These are phyloP conservation scores for Penicillium desertorum DNA, from an alignment of 495 filamentous ascomycete genomes.

Conservation along the genomic window DNA sequence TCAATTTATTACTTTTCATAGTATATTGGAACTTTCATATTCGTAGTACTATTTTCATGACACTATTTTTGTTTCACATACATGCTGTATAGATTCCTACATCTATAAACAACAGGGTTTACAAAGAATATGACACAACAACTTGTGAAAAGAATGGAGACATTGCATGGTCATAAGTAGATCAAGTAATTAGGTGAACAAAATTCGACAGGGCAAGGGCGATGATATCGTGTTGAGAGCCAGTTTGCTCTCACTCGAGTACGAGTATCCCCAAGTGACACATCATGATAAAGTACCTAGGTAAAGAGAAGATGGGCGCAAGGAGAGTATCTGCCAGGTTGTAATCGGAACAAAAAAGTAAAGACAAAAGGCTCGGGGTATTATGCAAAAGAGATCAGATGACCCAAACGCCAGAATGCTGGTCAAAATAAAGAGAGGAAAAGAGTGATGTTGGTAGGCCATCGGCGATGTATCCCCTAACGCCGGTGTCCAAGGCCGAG, in stretches of 20 bases:
- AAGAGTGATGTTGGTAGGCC: not conserved
- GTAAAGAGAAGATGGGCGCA: not conserved
- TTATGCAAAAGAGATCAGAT: constrained; percentile 35
- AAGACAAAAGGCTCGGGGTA: constrained; percentile 34
- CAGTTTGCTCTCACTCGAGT: not conserved
- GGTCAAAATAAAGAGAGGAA: constrained; percentile 5
- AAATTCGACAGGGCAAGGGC: not conserved
- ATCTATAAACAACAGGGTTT: not conserved
- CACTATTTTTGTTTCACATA: too few species aligned
- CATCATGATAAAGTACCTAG: constrained; percentile 15
- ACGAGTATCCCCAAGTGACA: not conserved
- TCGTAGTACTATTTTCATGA: too few species aligned
- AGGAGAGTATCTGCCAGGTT: not conserved
- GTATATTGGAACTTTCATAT: too few species aligned
- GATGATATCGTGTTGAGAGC: not conserved
- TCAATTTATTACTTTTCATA: too few species aligned
- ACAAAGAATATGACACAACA: not conserved
- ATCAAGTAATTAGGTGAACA: not conserved
- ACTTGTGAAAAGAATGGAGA: not conserved
- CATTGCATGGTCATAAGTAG: not conserved
- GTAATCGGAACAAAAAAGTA: not conserved
- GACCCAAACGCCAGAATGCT: constrained; percentile 27
- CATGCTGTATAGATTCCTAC: too few species aligned
- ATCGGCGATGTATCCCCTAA: not conserved
- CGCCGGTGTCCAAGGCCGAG: not conserved